phyloP scores from a whole-genome alignment of 306 rosid genomes.

The Arachis stenosperma region DNA sequence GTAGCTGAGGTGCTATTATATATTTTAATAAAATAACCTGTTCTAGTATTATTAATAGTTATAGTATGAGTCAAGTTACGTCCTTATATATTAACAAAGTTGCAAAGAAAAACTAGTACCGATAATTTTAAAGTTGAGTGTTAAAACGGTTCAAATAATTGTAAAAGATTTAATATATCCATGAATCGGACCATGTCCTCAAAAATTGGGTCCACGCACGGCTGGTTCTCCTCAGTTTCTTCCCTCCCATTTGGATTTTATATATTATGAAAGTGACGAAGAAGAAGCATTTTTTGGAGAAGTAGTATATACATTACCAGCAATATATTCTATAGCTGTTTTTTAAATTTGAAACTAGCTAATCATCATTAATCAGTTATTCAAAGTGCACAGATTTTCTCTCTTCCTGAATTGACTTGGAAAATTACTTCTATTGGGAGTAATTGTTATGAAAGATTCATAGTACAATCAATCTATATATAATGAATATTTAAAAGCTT shows the following conservation, averaged over 20 bases:
- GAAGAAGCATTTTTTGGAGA: no score
- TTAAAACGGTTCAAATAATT: constrained; percentile 12
- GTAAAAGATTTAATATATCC: neutral
- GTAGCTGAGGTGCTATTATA: constrained; percentile 10
- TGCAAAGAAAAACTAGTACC: constrained; percentile 23
- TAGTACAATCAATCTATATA: no score
- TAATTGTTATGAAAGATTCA: no score
- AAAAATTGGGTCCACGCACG: constrained; percentile 8
- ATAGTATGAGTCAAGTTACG: neutral
- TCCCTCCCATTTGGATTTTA: no score
- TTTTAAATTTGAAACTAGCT: neutral
- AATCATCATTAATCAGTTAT: neutral
- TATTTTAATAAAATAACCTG: neutral
- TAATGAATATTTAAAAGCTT: no score
- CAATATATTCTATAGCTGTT: neutral
- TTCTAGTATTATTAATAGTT: neutral
- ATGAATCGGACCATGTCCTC: neutral
- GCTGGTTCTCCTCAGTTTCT: neutral
- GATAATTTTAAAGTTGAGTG: constrained; percentile 40
- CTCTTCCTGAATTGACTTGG: neutral
- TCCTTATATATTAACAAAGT: constrained; percentile 10
- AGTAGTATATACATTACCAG: neutral
- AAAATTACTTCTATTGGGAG: neutral
- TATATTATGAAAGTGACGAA: no score
- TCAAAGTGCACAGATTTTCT: no score